Conservation (phyloP, 2,329 filamentous ascomycete species). For the Botrytis sinoallii region DNA sequence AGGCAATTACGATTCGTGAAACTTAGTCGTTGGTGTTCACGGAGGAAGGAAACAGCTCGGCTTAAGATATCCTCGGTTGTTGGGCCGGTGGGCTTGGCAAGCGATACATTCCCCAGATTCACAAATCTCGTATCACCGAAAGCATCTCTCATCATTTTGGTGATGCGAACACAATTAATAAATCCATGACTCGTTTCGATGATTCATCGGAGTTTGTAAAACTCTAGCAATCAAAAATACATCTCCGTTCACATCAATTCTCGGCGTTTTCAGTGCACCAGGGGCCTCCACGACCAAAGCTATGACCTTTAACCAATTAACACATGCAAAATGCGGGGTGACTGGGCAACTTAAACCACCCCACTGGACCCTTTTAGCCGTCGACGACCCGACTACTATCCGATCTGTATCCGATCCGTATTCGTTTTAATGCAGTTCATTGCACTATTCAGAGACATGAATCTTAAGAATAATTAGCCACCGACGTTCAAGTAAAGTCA, state of each 20-base stretch:
- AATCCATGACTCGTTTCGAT: neutral
- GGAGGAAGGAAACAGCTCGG: slow-evolving; percentile 11
- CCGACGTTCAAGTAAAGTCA: neutral
- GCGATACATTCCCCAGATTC: neutral
- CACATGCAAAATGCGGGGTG: slow-evolving; percentile 19
- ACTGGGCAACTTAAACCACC: neutral
- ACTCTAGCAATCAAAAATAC: neutral
- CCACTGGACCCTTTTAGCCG: neutral
- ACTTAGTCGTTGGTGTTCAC: neutral
- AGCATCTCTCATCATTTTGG: neutral
- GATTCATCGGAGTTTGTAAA: neutral
- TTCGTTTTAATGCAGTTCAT: neutral
- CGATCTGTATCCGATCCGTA: neutral
- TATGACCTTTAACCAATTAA: neutral
- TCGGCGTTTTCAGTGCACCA: neutral
- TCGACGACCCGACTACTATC: neutral
- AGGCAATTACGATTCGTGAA: slow-evolving; percentile 7
- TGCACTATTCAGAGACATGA: neutral
- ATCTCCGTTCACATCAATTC: neutral
- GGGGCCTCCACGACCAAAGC: neutral
- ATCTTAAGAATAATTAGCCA: neutral
- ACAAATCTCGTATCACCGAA: neutral
- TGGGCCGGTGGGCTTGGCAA: neutral
- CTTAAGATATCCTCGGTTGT: slow-evolving; percentile 19
- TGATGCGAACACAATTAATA: neutral